Evolutionary conservation across 208 protist genomes (phyloP), one percentile per base, ranked within the genome.

Genomic region (Leishmania lainsoni): DNA sequence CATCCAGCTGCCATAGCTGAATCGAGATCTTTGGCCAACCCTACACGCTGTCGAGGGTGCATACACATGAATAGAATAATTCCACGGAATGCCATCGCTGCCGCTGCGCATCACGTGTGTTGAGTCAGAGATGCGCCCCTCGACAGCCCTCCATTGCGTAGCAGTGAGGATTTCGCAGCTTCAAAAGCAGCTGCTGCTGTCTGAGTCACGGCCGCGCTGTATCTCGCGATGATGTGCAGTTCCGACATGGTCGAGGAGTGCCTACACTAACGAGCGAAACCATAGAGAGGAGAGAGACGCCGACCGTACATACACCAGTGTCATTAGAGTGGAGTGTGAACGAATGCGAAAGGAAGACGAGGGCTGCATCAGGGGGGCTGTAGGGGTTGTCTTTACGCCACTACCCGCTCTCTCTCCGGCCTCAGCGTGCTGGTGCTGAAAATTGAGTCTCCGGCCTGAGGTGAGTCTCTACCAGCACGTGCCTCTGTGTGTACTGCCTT

Each of bases 21-120:
- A 98, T 78, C 4, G 92, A 87, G 70, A 98, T 89, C 83, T 96
- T 96, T 0, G 96, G 96, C 96, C 96, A 98, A 1, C 94, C 93
- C 72, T 96, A 91, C 16, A 95, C 78, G 76, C 86, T 93, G 79
- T 74, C 89, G 51, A 89, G 90, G 63, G 79, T 91, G 77, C 92
- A 98, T 97, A 93, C 17, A 96, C 87, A 83, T 98, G 94, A 39
- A 98, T 88, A 0, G 95, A 94, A 75, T 93, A 95, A 78, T 87
- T 90, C 94, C 94, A 98, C 3, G 80, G 59, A 52, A 96, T 85
- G 42, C 85, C 89, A 6, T 86, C 86, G 16, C 86, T 81, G 66
- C 84, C 80, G 79, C 83, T 79, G 2, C 79, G 79, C 93, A 97
- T 94, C 32, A 97, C 92, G 79, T 98, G 94, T 1, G 95, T 97